Evolutionary conservation across 768 basidiomycete genomes (phyloP).

Genomic region (Rhizopogon sp.): DNA sequence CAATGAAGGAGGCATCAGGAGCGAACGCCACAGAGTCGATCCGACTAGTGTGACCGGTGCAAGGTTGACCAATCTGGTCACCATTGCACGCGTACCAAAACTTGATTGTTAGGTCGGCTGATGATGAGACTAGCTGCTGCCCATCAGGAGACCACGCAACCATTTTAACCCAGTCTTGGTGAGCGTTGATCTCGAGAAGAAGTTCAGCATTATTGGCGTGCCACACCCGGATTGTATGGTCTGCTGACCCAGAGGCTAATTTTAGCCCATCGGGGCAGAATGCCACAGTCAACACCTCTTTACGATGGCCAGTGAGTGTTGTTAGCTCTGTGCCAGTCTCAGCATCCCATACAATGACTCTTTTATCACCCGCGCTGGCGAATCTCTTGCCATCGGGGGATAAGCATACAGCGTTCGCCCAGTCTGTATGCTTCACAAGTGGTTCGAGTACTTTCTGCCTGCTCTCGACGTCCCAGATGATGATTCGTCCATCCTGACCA

Average conservation of each 20-base stretch:
- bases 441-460: neutral
- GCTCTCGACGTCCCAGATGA: conserved; percentile 35
- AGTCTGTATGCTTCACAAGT: conserved; percentile 1
- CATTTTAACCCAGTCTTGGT: no score
- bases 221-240: conserved; percentile 81
- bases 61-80: no score
- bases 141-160: no score
- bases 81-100: no score
- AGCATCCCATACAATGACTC: neutral
- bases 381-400: conserved; percentile 1
- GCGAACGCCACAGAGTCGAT: no score
- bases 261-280: conserved; percentile 70
- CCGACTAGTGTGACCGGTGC: no score
- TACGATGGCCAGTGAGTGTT: neutral
- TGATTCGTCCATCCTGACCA: conserved; percentile 52
- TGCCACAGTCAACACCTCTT: conserved; percentile 37
- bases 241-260: conserved; percentile 82
- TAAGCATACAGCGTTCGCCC: neutral
- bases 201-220: no score
- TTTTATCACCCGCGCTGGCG: neutral
- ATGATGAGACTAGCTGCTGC: no score
- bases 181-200: no score
- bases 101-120: no score
- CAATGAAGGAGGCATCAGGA: no score
- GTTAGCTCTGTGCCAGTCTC: neutral